Evolutionary conservation across 1,139 yeast species (phyloP).

Genomic region (Geotrichum restrictum): DNA sequence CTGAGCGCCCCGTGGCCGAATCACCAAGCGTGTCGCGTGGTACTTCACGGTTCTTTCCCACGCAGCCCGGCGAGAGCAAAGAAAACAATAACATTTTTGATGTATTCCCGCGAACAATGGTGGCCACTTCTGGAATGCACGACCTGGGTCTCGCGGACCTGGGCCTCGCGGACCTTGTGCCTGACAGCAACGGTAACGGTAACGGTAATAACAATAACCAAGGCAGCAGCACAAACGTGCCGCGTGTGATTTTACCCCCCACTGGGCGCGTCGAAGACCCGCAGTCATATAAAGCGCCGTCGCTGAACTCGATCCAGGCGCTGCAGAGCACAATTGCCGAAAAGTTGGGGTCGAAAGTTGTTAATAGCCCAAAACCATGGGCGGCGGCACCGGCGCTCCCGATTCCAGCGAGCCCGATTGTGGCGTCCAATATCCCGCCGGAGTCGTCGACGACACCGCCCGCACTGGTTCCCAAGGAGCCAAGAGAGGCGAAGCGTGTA

Average conservation of each 20-base stretch:
- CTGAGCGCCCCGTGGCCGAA: neutral
- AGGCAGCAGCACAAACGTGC: too few species aligned
- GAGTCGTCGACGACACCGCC: neutral
- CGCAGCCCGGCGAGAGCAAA: slow-evolving; percentile 1
- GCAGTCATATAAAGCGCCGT: slow-evolving; percentile 10
- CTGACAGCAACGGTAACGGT: too few species aligned
- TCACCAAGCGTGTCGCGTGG: slow-evolving; percentile 13
- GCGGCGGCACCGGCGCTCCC: neutral
- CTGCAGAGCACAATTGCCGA: slow-evolving; percentile 22
- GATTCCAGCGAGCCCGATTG: slow-evolving; percentile 4
- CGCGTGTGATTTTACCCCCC: slow-evolving; percentile 3
- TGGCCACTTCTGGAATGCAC: neutral
- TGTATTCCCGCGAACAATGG: neutral
- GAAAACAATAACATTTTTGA: neutral
- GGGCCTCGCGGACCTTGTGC: neutral
- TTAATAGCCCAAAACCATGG: neutral
- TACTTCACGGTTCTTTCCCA: slow-evolving; percentile 15
- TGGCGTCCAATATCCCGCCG: neutral
- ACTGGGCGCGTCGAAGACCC: neutral
- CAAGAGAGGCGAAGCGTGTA: neutral
- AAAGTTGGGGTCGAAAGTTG: slow-evolving; percentile 13
- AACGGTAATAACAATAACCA: too few species aligned
- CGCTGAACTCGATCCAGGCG: slow-evolving; percentile 19
- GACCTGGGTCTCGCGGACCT: neutral
- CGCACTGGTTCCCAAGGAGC: neutral